Evolutionary conservation across 495 filamentous ascomycete species (phyloP), one percentile per base, ranked within the genome.

Genomic region (Astrocystis sublimbata): DNA sequence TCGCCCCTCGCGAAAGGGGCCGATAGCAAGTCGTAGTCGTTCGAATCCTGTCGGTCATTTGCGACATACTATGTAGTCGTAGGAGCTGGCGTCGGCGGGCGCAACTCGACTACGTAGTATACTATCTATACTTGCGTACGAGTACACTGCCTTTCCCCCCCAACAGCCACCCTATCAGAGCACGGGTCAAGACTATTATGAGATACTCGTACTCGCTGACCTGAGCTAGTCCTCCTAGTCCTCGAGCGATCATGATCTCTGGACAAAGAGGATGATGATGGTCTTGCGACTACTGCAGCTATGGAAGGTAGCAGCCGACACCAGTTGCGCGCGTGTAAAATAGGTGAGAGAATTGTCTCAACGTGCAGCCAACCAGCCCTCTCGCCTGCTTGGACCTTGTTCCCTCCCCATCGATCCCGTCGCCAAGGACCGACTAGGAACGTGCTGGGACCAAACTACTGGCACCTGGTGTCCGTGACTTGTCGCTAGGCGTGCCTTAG

Each of bases 1-100:
- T 31, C 38, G 19, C 40, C 38, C 33, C 38, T 50, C 24, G 4
- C 24, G 10, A 31, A 31, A 15, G 36, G 24, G 35, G 23, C 13
- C 36, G 53, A 42, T 49, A 49, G 28, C 30, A n/a, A 13, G n/a
- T n/a, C n/a, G n/a, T n/a, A n/a, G n/a, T n/a, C n/a, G n/a, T n/a
- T n/a, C n/a, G 8, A 31, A 30, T 49, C 46, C 26, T 31, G 49
- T 28, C 49, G 30, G 49, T 52, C 28, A 52, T 52, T 50, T 31
- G 28, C 26, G 15, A 31, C 7, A 30, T 4, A 17, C 2, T 6
- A 36, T 36, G 33, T 13, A 36, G n/a, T n/a, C n/a, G n/a, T n/a
- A n/a, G 35, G 2, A 4, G 23, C n/a, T 21, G 28, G 46, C 46
- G 30, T 30, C 46, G 24, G 46, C 4, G 46, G 24, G 24, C 46